These are phyloP conservation scores for Mariannaea sp. DNA, from an alignment of 2,329 filamentous ascomycete species.

Conservation along the genomic window DNA sequence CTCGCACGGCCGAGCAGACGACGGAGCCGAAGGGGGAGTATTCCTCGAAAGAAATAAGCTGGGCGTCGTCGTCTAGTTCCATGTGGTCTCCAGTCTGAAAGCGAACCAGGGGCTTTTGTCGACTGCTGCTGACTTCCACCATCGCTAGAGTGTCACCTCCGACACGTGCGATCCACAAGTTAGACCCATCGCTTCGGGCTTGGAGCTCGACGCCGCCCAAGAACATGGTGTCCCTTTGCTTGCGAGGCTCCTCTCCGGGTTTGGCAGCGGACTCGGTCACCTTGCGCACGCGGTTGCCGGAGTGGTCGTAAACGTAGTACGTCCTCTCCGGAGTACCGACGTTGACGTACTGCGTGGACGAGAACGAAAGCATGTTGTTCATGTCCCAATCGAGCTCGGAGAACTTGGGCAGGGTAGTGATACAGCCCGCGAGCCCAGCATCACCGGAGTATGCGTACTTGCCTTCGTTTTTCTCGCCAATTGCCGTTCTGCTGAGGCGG, in stretches of 20 bases:
- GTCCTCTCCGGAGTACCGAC: slow-evolving; percentile 11
- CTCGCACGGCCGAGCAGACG: background rate
- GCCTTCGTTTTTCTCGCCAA: background rate
- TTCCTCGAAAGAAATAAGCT: slow-evolving; percentile 13
- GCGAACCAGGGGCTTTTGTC: background rate
- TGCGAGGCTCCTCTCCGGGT: no score
- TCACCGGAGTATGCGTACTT: background rate
- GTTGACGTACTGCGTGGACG: background rate
- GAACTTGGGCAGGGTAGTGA: slow-evolving; percentile 14
- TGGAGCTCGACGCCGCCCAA: background rate
- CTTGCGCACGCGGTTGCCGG: slow-evolving; percentile 15
- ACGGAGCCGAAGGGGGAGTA: background rate
- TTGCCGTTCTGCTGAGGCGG: background rate
- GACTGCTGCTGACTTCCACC: no score
- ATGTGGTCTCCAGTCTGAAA: background rate
- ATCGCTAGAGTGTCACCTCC: no score
- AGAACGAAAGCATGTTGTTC: background rate
- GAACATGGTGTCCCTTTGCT: no score
- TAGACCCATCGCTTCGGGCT: no score
- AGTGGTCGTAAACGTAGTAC: slow-evolving; percentile 19
- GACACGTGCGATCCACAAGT: no score
- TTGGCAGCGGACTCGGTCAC: slow-evolving; percentile 6
- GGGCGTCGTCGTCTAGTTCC: slow-evolving; percentile 1
- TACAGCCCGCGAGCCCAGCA: background rate
- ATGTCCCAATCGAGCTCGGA: slow-evolving; percentile 10